Base-by-base conservation (phyloP, 176 grass and related monocot species). In the Triticum monococcum region DNA sequence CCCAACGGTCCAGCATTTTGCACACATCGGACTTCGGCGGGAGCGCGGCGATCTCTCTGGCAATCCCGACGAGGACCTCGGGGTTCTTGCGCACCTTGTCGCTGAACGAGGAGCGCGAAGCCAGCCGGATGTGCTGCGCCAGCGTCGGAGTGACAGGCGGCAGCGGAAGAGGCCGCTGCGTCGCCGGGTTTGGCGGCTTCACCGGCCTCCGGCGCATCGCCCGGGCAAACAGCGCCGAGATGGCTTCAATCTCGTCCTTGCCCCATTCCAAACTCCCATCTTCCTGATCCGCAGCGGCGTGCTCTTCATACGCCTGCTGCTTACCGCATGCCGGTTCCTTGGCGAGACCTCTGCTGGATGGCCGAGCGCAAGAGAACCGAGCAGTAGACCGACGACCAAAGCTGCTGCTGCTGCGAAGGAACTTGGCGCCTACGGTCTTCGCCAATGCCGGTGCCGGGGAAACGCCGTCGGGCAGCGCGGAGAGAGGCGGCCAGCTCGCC, bases 51-150 rank as follows among this genome's bases (percentile, higher is more conserved):
- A 98, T 92, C 88, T 92, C 96, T 72, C 75, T 86, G 11, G 96
- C 93, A 26, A 98, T 95, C 60, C 79, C 16, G 9, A 94, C 12
- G 5, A 95, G 93, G n/a, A 62, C 84, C 82, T 91, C 84, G 0
- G 93, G 96, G 61, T 92, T 92, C 86, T 95, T 98, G 81, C 43
- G 74, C 79, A 94, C 91, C 69, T 38, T 78, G 72, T 95, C 88
- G 12, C 84, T 92, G 81, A 94, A 88, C 1, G 86, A 85, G 32
- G 69, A 50, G 9, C 91, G 91, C 9, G 78, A 63, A 9, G 85
- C 72, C 2, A 85, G 91, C 45, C 90, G 86, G 46, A 92, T 20
- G 5, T 92, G 88, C 36, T 63, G 90, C 81, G 89, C 95, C 22
- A 81, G 88, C 8, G 86, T 36, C 0, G 93, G 96, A 26, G 79